Evolutionary conservation across 2,329 filamentous ascomycete species (phyloP), one percentile per base, ranked within the genome.

Genomic region (Diplocarpon mali): DNA sequence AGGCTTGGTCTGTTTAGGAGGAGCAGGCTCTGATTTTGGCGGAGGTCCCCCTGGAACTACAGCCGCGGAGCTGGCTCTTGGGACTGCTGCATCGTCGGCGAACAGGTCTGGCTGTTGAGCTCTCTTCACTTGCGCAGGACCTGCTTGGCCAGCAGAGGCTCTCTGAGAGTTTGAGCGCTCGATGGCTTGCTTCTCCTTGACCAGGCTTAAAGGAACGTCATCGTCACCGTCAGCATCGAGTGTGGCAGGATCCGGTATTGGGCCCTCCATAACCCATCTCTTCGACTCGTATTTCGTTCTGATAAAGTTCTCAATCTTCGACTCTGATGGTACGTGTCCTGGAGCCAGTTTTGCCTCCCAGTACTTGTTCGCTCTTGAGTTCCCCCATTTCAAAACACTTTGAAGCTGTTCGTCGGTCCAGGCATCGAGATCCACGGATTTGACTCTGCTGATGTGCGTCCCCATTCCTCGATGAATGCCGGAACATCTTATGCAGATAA

Each of bases 221-320:
- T 95, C 88, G 58, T 95, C 90, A 43, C 80, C 88, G 13, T 87
- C 85, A 12, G 70, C 78, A 62, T 93, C 87, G 41, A 98, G 67
- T 1, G 84, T 85, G 2, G 85, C 75, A n/a, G 93, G 92, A 62
- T 96, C 88, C 5, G 93, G 93, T 62, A 93, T 90, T 5, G 80
- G 80, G 1, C 92, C 92, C 49, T 98, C 92, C 89, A 96, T 96
- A n/a, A 88, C 84, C 92, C 92, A 98, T 68, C 93, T 76, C 76
- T 95, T 96, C 43, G 92, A 84, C 65, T 98, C 92, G 66, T 98
- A 98, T 67, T 98, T 98, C 45, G 93, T 98, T 55, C 92, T 81
- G 59, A 98, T 96, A 62, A 98, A 98, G 71, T 96, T 98, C 74
- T 98, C 92, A 57, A 98, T 96, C 74, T 98, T 98, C 55, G 85